Conservation (phyloP, 306 rosid genomes). For the Acmispon strigosus region DNA sequence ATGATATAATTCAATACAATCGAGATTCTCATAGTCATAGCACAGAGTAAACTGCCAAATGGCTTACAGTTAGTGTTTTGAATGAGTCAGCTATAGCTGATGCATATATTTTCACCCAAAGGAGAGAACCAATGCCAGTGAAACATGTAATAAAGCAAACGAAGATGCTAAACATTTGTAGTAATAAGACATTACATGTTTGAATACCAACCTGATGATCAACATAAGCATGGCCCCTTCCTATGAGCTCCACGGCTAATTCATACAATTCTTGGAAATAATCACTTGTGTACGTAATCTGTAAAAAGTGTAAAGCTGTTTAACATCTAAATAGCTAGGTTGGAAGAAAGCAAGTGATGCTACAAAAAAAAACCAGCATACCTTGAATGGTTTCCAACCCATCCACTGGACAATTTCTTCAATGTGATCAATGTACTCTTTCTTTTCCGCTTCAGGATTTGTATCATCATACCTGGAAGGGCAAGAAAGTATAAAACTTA, state of each 20-base stretch:
- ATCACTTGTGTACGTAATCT: conserved; percentile 93
- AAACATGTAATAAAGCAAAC: conserved; percentile 2
- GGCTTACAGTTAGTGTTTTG: neutral
- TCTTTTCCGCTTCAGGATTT: conserved; percentile 92
- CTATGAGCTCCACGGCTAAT: conserved; percentile 90
- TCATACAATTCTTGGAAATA: conserved; percentile 92
- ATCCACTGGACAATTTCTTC: conserved; percentile 96
- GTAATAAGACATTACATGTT: neutral
- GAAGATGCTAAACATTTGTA: neutral
- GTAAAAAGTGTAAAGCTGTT: conserved; percentile 22
- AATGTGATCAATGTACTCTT: conserved; percentile 93
- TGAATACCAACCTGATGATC: conserved; percentile 80
- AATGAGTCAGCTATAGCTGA: conserved; percentile 5
- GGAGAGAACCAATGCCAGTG: neutral
- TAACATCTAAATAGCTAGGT: neutral
- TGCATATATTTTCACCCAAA: neutral
- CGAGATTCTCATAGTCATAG: neutral
- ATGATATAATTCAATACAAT: conserved; percentile 1
- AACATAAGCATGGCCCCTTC: conserved; percentile 83
- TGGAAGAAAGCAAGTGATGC: neutral
- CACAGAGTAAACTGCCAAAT: neutral
- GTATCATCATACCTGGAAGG: conserved; percentile 84
- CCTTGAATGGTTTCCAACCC: conserved; percentile 98
- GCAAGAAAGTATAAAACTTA: conserved; percentile 8
- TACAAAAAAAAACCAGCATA: conserved; percentile 17